Conservation (phyloP, 169 alveolate genomes). For the Eimeria maxima region DNA sequence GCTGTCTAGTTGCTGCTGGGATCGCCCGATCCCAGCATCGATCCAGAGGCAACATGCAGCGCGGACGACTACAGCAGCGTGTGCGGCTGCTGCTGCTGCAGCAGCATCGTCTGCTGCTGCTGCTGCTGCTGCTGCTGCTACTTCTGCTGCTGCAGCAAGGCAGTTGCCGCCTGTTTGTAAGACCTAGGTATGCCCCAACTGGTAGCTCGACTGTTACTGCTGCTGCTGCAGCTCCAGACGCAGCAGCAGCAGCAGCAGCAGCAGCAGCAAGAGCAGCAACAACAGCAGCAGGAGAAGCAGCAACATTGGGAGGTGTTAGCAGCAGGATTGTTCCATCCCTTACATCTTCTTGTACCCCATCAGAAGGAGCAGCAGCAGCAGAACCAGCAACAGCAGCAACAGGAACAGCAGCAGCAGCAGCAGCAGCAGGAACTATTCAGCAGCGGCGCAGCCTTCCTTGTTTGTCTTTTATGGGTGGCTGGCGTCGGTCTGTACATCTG, state of each 20-base stretch:
- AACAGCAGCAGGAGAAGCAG: background rate
- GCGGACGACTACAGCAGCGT: background rate
- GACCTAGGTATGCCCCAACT: background rate
- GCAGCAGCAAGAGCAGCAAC: conserved; percentile 1
- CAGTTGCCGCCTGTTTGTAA: conserved; percentile 15
- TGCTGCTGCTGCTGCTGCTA: conserved; percentile 62
- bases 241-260: conserved; percentile 40
- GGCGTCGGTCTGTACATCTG: conserved; percentile 24
- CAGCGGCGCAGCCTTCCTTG: background rate
- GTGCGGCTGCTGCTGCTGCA: conserved; percentile 56
- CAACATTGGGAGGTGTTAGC: background rate
- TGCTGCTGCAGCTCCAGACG: background rate
- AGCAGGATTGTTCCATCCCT: background rate
- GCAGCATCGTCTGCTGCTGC: conserved; percentile 51
- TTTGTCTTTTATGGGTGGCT: background rate
- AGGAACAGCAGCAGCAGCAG: conserved; percentile 32
- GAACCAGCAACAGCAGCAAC: background rate
- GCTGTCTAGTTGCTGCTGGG: conserved; percentile 16
- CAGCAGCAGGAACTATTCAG: background rate
- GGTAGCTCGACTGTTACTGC: too few relatives aligned
- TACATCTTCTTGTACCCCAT: background rate
- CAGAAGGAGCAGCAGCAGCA: background rate
- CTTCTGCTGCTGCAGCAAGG: conserved; percentile 22
- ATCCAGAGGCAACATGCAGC: conserved; percentile 20
- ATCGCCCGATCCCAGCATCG: conserved; percentile 29